Percentiles rank a stretch among this genome's conserved stretches.
Conservation (phyloP, 192 early-diverging fungal genomes). For the Blastocladiella britannica region DNA sequence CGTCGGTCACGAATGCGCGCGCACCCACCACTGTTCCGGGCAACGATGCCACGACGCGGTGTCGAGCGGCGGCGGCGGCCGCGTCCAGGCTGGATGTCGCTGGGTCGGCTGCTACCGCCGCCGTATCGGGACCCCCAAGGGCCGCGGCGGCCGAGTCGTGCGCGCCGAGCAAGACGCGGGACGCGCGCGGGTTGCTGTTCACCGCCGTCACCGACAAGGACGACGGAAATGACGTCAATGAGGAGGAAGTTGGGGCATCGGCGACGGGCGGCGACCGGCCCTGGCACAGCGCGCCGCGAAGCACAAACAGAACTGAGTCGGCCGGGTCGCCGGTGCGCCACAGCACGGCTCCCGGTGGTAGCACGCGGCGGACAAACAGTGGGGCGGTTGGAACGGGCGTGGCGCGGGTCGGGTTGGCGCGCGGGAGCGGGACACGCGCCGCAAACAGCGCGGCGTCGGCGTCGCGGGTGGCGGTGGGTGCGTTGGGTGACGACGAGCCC, state of each 20-base stretch:
- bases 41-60: too few relatives aligned
- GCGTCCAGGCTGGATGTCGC: too few relatives aligned
- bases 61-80: too few relatives aligned
- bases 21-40: not conserved
- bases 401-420: constrained; percentile 14
- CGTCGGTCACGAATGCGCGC: not conserved
- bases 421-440: constrained; percentile 43
- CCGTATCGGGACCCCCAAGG: not conserved
- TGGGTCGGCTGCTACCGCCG: not conserved
- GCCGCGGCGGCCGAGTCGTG: too few relatives aligned
- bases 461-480: constrained; percentile 7
- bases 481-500: constrained; percentile 7
- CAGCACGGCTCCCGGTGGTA: constrained; percentile 30
- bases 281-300: not conserved
- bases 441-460: constrained; percentile 27
- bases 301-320: constrained; percentile 3
- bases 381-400: constrained; percentile 33
- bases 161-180: too few relatives aligned
- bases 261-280: not conserved
- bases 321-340: constrained; percentile 41
- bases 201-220: not conserved
- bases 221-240: not conserved
- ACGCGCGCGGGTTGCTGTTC: too few relatives aligned
- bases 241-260: not conserved
- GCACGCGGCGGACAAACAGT: constrained; percentile 40